Conservation (phyloP, 2,329 filamentous ascomycete species). For the Zymoseptoria passerinii region DNA sequence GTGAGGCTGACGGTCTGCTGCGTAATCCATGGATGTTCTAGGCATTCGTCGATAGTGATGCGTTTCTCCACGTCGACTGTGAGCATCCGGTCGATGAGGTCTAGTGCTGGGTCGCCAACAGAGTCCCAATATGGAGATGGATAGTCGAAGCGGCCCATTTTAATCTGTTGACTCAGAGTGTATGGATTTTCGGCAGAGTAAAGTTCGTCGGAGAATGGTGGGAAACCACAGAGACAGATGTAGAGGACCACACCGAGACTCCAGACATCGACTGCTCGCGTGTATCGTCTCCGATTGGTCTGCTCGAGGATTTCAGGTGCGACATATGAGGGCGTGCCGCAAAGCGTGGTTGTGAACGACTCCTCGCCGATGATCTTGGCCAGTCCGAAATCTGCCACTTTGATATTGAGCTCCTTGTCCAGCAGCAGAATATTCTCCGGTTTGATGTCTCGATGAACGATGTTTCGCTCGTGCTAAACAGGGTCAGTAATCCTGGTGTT, state of each 20-base stretch:
- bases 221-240: slow-evolving; percentile 93
- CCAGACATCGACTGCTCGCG: slow-evolving; percentile 92
- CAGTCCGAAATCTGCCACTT: slow-evolving; percentile 91
- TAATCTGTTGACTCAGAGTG: slow-evolving; percentile 81
- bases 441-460: slow-evolving; percentile 96
- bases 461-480: slow-evolving; percentile 84
- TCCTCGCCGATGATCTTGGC: slow-evolving; percentile 98
- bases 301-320: slow-evolving; percentile 90
- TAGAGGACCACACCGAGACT: slow-evolving; percentile 96
- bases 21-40: slow-evolving; percentile 84
- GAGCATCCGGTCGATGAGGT: slow-evolving; percentile 92
- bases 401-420: slow-evolving; percentile 77
- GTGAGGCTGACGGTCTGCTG: slow-evolving; percentile 34
- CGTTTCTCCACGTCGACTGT: slow-evolving; percentile 76
- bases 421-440: slow-evolving; percentile 90
- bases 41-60: slow-evolving; percentile 81
- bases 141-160: slow-evolving; percentile 81
- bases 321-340: slow-evolving; percentile 85
- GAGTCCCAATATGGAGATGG: slow-evolving; percentile 94
- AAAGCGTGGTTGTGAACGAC: slow-evolving; percentile 90
- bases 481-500: slow-evolving; percentile 11
- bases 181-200: slow-evolving; percentile 70
- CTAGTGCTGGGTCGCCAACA: slow-evolving; percentile 76
- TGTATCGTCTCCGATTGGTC: slow-evolving; percentile 75
- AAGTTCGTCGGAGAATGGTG: slow-evolving; percentile 92